Base-by-base conservation (phyloP, 306 rosid species). In the Biancaea sappan region DNA sequence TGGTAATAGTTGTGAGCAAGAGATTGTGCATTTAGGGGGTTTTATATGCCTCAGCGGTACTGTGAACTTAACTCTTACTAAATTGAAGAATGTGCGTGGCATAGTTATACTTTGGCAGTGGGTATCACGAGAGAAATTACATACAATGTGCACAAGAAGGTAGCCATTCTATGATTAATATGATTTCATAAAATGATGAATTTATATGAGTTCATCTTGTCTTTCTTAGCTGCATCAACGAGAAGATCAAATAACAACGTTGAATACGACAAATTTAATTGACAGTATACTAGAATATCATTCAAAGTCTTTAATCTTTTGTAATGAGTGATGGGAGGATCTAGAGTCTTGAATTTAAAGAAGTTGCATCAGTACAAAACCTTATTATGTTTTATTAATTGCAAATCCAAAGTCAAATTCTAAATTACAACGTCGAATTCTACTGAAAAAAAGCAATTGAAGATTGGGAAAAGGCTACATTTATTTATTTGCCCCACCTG, bases 1-100 rank as follows among this genome's bases (percentile, higher is more conserved):
- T 3, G 53, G 54, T n/a, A 4, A 63, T 71, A 64, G 59, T 29
- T 71, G n/a, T 57, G 75, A 34, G 28, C 64, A 14, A 46, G 61
- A 61, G 59, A 73, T 34, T 21, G 69, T 34, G 44, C 38, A 48
- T 59, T 59, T 58, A 48, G 52, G 58, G 61, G 47, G 31, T 10
- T 44, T 18, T n/a, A 38, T 47, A 3, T 35, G 66, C 29, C 3
- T 16, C 22, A 15, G 16, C 0, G 35, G 9, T 4, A 18, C 24
- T 32, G 5, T 59, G 53, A 16, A 24, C 24, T 24, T 8, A 13
- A 38, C 53, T 24, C 35, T 59, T 16, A 3, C 24, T 40, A 12
- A 54, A 13, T 21, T 46, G 54, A 52, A 22, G 21, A 25, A 18
- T 1, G 63, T 40, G 66, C 29, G 21, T 59, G 16, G 35, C 8